These are phyloP conservation scores for Sarocladium strictum DNA, from an alignment of 2,329 filamentous ascomycete genomes.

Conservation along the genomic window DNA sequence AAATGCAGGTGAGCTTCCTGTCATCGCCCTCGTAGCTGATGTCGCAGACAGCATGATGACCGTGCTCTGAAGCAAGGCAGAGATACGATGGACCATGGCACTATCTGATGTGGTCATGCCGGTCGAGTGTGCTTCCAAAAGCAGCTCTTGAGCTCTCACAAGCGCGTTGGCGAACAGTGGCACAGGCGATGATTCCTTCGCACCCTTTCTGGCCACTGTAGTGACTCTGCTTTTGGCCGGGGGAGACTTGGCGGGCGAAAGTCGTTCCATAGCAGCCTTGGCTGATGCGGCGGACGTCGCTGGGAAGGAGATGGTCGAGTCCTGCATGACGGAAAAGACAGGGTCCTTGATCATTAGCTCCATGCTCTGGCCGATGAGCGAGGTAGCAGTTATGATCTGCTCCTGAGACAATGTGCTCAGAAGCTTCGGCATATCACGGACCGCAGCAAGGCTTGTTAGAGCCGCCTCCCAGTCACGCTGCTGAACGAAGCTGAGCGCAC, in stretches of 20 bases:
- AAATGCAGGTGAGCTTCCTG: conserved; percentile 24
- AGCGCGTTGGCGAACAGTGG: conserved; percentile 53
- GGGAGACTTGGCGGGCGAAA: conserved; percentile 30
- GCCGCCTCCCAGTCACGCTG: conserved; percentile 54
- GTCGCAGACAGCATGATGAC: conserved; percentile 61
- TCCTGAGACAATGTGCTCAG: conserved; percentile 36
- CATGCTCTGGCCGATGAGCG: conserved; percentile 62
- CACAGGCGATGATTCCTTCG: conserved; percentile 9
- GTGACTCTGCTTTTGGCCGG: conserved; percentile 20
- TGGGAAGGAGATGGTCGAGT: conserved; percentile 86
- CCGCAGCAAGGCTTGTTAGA: conserved; percentile 46
- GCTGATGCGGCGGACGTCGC: conserved; percentile 45
- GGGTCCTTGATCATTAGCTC: conserved; percentile 72
- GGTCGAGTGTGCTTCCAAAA: conserved; percentile 57
- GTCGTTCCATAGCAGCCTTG: conserved; percentile 22
- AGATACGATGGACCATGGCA: conserved; percentile 56
- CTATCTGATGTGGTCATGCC: conserved; percentile 50
- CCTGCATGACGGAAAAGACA: conserved; percentile 82
- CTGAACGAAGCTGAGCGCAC: conserved; percentile 39
- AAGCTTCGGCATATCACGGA: conserved; percentile 36
- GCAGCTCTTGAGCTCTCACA: conserved; percentile 57
- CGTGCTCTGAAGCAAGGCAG: conserved; percentile 58
- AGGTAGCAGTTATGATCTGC: conserved; percentile 60
- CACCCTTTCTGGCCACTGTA: background rate
- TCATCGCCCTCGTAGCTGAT: conserved; percentile 24